A percentile compares a stretch with the other conserved stretches of the same genome.
These are phyloP conservation scores for Spatholobus suberectus DNA, from an alignment of 306 rosid species.

Conservation along the genomic window DNA sequence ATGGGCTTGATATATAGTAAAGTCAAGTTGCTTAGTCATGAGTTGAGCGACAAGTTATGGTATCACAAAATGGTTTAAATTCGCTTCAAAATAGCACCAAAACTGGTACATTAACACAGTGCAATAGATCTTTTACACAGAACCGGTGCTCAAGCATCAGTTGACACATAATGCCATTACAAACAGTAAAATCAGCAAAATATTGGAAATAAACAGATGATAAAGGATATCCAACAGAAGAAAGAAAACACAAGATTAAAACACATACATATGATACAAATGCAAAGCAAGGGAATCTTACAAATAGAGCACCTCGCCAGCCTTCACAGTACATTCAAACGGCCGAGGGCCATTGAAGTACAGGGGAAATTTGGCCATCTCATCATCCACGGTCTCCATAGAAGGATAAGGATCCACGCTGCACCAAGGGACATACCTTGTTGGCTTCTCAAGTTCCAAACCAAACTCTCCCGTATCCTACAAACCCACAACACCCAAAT, in stretches of 20 bases:
- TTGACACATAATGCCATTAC: neutral
- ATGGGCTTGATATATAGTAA: neutral
- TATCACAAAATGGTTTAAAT: neutral
- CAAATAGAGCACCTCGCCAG: conserved; percentile 90
- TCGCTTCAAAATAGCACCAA: neutral
- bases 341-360: conserved; percentile 73
- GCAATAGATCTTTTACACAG: neutral
- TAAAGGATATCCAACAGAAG: conserved; percentile 20
- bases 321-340: conserved; percentile 69
- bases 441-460: conserved; percentile 69
- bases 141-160: neutral
- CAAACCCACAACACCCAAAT: conserved; percentile 26
- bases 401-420: conserved; percentile 82
- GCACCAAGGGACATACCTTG: conserved; percentile 79
- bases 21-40: neutral
- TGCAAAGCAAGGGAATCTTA: conserved; percentile 42
- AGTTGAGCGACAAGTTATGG: neutral
- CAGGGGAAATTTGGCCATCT: conserved; percentile 61
- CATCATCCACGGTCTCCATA: conserved; percentile 46
- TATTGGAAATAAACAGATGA: conserved; percentile 5
- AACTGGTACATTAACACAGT: neutral
- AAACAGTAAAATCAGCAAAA: neutral
- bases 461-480: conserved; percentile 65
- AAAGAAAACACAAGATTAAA: neutral
- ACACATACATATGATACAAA: neutral